These are phyloP conservation scores for Nymphaea thermarum DNA, from an alignment of 164 flowering plant species.

Conservation along the genomic window DNA sequence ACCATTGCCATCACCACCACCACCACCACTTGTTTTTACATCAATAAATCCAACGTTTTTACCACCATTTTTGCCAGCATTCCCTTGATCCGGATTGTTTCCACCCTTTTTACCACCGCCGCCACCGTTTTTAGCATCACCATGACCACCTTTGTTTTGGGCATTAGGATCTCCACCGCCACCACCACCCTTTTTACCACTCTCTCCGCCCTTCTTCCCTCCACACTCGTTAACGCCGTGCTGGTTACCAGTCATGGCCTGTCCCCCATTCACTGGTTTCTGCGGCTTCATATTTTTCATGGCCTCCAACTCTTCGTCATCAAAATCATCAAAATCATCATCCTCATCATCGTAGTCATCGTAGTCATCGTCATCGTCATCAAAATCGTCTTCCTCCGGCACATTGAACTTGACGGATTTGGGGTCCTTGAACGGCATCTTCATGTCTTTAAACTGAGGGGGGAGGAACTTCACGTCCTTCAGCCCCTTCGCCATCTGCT, in stretches of 20 bases:
- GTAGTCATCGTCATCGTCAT: conserved; percentile 33
- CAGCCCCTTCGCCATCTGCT: conserved; percentile 47
- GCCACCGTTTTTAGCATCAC: conserved; percentile 4
- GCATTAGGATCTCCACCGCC: conserved; percentile 4
- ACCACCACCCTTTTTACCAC: conserved; percentile 35
- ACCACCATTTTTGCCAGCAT: conserved; percentile 13
- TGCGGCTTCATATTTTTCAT: conserved; percentile 16
- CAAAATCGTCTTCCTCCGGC: conserved; percentile 40
- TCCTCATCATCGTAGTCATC: conserved; percentile 35
- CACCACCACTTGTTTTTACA: conserved; percentile 22
- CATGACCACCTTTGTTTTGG: not conserved
- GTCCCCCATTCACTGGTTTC: conserved; percentile 6
- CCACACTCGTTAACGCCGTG: conserved; percentile 7
- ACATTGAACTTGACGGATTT: conserved; percentile 55
- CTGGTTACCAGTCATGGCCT: conserved; percentile 1
- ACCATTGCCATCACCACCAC: conserved; percentile 17
- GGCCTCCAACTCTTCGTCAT: conserved; percentile 17
- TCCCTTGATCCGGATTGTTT: not conserved
- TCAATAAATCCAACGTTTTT: conserved; percentile 11
- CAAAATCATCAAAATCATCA: conserved; percentile 13
- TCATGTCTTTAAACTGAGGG: conserved; percentile 46
- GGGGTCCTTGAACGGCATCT: conserved; percentile 26
- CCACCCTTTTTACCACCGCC: conserved; percentile 22
- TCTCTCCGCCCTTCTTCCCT: conserved; percentile 38
- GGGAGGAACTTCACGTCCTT: conserved; percentile 33